Evolutionary conservation across 345 rosid genomes (phyloP).

Genomic region (Arabidopsis suecica): DNA sequence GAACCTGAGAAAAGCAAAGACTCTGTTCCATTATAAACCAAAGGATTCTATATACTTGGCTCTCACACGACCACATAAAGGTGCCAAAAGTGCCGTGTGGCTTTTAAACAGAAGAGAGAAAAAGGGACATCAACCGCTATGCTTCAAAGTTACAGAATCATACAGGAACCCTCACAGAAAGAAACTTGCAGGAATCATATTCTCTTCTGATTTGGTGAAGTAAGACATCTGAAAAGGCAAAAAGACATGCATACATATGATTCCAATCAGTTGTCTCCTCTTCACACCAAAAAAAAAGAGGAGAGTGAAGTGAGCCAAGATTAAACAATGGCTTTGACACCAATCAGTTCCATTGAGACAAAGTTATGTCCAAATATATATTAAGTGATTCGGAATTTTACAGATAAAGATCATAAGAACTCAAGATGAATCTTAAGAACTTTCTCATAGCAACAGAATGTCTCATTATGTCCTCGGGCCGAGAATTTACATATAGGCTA

Average conservation of each 20-base stretch:
- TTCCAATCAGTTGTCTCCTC: no score
- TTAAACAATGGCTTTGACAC: neutral
- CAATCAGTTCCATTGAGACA: constrained; percentile 7
- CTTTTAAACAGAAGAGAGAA: constrained; percentile 10
- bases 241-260: neutral
- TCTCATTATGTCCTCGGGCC: constrained; percentile 28
- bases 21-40: constrained; percentile 1
- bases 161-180: constrained; percentile 16
- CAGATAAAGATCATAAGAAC: neutral
- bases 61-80: constrained; percentile 19
- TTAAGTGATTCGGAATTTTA: constrained; percentile 1
- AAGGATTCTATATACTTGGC: constrained; percentile 30
- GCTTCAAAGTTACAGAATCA: constrained; percentile 32
- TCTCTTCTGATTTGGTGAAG: constrained; percentile 38
- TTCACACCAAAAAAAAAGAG: neutral
- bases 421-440: constrained; percentile 19
- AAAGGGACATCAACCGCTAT: constrained; percentile 35
- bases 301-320: neutral
- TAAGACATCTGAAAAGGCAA: constrained; percentile 30
- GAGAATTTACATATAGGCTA: constrained; percentile 36
- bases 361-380: constrained; percentile 2
- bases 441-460: constrained; percentile 36
- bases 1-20: constrained; percentile 18
- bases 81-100: constrained; percentile 26
- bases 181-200: constrained; percentile 42